A percentile compares a stretch with the other conserved stretches of the same genome.
phyloP scores from a whole-genome alignment of 1,284 basidiomycete species.

The Ustilago sp. region DNA sequence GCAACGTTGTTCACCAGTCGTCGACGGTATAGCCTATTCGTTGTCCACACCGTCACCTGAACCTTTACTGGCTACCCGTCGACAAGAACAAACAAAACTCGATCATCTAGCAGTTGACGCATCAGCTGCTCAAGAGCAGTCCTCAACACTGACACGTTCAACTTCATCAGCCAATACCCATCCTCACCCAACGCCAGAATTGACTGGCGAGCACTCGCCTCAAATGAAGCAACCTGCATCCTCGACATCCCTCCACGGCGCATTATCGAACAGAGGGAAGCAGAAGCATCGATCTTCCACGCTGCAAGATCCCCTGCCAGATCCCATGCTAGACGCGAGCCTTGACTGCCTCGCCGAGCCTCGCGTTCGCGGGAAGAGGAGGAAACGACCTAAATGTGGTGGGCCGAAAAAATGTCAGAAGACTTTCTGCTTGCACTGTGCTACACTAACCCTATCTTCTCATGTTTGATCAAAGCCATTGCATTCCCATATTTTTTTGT shows the following conservation, averaged over 20 bases:
- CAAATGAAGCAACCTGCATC: not conserved
- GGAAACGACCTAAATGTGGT: constrained; percentile 13
- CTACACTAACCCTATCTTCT: not conserved
- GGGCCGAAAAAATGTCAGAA: constrained; percentile 34
- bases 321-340: too few relatives aligned
- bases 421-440: constrained; percentile 45
- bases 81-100: too few relatives aligned
- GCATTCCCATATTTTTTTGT: too few relatives aligned
- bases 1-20: too few relatives aligned
- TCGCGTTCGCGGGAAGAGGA: not conserved
- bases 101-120: not conserved
- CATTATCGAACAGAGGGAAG: not conserved
- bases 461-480: not conserved
- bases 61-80: too few relatives aligned
- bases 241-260: not conserved
- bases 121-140: not conserved
- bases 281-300: not conserved
- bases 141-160: not conserved
- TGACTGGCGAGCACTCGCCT: not conserved
- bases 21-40: too few relatives aligned
- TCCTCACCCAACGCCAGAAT: not conserved
- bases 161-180: not conserved
- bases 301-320: too few relatives aligned
- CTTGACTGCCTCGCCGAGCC: not conserved
- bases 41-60: too few relatives aligned